phyloP scores from a whole-genome alignment of 768 basidiomycete genomes.

The Lactarius tabidus region DNA sequence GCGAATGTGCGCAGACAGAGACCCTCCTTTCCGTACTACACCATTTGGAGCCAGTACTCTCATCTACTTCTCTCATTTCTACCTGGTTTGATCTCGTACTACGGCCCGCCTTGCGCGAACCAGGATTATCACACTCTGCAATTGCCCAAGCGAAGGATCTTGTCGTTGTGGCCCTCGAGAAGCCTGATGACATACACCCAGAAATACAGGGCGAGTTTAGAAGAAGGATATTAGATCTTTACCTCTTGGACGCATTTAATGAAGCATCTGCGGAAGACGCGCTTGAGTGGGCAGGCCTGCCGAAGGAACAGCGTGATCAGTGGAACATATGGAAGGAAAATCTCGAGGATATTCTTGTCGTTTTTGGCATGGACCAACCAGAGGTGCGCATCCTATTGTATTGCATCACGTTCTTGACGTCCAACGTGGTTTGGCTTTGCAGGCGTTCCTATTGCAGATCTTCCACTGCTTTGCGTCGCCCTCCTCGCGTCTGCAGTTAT shows the following conservation, averaged over 20 bases:
- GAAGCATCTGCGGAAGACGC: constrained; percentile 70
- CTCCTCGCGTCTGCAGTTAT: constrained; percentile 61
- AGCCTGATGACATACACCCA: constrained; percentile 39
- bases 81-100: constrained; percentile 80
- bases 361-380: constrained; percentile 58
- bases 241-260: constrained; percentile 72
- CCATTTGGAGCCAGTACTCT: constrained; percentile 56
- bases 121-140: constrained; percentile 55
- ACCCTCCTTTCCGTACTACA: constrained; percentile 63
- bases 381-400: constrained; percentile 46
- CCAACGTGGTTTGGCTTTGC: constrained; percentile 5
- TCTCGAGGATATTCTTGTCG: constrained; percentile 69
- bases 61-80: constrained; percentile 63
- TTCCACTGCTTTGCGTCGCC: constrained; percentile 58
- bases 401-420: background rate
- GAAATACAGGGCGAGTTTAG: constrained; percentile 64
- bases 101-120: constrained; percentile 73
- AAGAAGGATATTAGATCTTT: constrained; percentile 65
- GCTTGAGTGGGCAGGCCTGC: constrained; percentile 68
- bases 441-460: constrained; percentile 72
- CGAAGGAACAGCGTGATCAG: constrained; percentile 55
- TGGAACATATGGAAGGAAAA: constrained; percentile 71
- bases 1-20: constrained; percentile 57
- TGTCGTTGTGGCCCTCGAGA: constrained; percentile 55
- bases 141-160: constrained; percentile 69